These are phyloP conservation scores for Dalbergia oliveri DNA, from an alignment of 306 rosid genomes.

Conservation along the genomic window DNA sequence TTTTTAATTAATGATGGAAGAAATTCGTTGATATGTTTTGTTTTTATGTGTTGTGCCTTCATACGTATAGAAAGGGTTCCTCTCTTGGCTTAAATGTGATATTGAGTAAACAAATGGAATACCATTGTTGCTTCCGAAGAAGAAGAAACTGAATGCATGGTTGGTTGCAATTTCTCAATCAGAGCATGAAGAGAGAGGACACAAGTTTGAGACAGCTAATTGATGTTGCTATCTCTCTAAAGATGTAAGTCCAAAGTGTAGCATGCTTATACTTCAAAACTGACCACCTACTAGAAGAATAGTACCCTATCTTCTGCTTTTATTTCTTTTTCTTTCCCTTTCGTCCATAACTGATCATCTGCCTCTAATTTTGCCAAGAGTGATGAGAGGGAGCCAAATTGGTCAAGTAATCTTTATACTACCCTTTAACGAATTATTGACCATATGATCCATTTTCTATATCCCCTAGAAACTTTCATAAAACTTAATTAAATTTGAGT, in stretches of 20 bases:
- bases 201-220: constrained; percentile 24
- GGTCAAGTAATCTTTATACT: neutral
- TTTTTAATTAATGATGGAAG: constrained; percentile 27
- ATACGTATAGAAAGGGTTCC: neutral
- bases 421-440: neutral
- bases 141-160: constrained; percentile 10
- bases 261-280: neutral
- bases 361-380: neutral
- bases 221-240: neutral
- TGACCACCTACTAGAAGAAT: neutral
- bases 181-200: constrained; percentile 9
- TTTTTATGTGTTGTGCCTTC: neutral
- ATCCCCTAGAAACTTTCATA: neutral
- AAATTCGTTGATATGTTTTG: constrained; percentile 7
- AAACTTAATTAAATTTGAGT: neutral
- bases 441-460: too few species aligned
- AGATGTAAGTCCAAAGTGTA: neutral
- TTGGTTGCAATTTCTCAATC: constrained; percentile 52
- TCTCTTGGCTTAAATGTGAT: neutral
- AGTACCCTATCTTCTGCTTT: neutral
- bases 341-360: neutral
- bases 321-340: neutral
- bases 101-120: neutral
- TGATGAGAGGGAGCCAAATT: neutral
- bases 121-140: neutral